These are phyloP conservation scores for Neofusicoccum umdonicola DNA, from an alignment of 2,329 filamentous ascomycete genomes.

Conservation along the genomic window DNA sequence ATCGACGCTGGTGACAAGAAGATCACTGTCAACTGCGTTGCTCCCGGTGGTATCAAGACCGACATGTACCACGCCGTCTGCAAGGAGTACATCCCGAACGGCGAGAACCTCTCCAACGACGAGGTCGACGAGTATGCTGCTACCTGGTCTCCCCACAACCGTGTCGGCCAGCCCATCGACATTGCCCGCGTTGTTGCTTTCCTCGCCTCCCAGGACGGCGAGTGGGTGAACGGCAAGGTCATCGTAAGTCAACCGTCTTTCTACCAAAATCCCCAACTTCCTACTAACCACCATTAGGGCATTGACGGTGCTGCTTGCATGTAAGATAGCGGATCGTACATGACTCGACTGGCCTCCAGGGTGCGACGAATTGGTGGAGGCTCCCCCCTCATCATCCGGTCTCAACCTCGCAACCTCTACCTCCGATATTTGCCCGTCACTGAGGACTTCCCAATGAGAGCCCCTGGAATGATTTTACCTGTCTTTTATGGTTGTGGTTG, in stretches of 20 bases:
- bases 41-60: conserved; percentile 55
- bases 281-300: background rate
- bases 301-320: conserved; percentile 42
- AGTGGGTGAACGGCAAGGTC: conserved; percentile 57
- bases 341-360: background rate
- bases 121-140: conserved; percentile 62
- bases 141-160: conserved; percentile 63
- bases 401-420: too few relatives aligned
- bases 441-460: background rate
- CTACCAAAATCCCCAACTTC: background rate
- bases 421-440: background rate
- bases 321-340: conserved; percentile 25
- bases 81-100: conserved; percentile 61
- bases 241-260: conserved; percentile 27
- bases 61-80: conserved; percentile 63
- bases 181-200: conserved; percentile 65
- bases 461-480: background rate
- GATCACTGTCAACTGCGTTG: conserved; percentile 61
- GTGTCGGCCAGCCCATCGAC: conserved; percentile 66
- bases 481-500: background rate
- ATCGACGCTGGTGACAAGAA: conserved; percentile 56
- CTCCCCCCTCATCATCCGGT: background rate
- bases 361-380: background rate
- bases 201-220: conserved; percentile 57
- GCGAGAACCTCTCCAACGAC: conserved; percentile 55